Conservation (phyloP, 1,284 basidiomycete genomes). For the Tilletia indica region DNA sequence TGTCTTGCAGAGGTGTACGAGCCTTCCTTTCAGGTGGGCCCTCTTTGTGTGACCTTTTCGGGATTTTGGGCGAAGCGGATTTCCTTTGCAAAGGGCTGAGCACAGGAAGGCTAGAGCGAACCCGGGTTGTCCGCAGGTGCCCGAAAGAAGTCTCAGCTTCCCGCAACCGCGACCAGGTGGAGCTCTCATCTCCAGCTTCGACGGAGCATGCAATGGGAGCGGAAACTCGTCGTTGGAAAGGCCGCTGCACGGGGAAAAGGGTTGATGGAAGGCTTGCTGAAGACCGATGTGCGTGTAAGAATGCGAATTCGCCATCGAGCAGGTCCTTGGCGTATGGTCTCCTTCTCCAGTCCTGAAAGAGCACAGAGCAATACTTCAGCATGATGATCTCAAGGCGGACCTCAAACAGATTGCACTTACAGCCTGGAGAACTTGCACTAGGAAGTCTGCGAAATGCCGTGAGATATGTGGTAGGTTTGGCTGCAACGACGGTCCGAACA, state of each 20-base stretch:
- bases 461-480: background rate
- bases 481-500: background rate
- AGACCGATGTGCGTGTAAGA: too few relatives aligned
- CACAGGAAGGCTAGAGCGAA: background rate
- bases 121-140: background rate
- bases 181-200: background rate
- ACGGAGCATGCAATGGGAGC: background rate
- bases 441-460: background rate
- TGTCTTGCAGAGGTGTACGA: background rate
- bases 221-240: background rate
- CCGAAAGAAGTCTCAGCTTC: conserved; percentile 3
- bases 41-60: background rate
- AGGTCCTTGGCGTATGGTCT: background rate
- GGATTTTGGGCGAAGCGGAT: background rate
- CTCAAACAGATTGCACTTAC: background rate
- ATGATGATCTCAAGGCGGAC: background rate
- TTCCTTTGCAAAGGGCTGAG: background rate
- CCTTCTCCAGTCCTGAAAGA: conserved; percentile 4
- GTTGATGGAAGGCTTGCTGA: background rate
- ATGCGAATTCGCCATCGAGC: background rate
- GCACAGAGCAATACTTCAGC: background rate
- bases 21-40: background rate
- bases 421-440: background rate
- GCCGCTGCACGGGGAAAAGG: conserved; percentile 2
- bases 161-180: background rate